Conservation (phyloP, 768 basidiomycete genomes). For the Hemileccinum rubropunctum region DNA sequence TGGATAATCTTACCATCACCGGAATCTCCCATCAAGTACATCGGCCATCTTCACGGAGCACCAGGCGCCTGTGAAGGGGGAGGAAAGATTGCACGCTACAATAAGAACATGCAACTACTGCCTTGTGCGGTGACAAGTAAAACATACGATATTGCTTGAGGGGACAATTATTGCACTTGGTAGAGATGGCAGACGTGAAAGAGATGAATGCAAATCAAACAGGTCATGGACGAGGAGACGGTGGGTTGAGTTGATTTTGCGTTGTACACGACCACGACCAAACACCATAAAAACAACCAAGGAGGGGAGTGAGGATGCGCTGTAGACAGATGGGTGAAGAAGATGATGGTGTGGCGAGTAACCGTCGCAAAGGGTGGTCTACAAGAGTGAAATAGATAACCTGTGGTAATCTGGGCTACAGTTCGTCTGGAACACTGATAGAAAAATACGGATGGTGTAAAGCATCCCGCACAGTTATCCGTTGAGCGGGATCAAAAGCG, state of each 20-base stretch:
- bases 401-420: constrained; percentile 43
- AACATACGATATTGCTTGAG: constrained; percentile 33
- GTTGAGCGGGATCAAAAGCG: constrained; percentile 84
- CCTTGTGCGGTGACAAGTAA: constrained; percentile 18
- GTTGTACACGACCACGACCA: constrained; percentile 37
- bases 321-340: constrained; percentile 25
- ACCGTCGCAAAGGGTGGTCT: constrained; percentile 30
- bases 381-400: constrained; percentile 35
- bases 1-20: constrained; percentile 12
- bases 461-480: constrained; percentile 86
- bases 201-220: constrained; percentile 26
- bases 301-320: constrained; percentile 17
- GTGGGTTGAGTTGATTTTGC: constrained; percentile 28
- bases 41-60: constrained; percentile 8
- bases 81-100: constrained; percentile 20
- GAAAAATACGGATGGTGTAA: constrained; percentile 86
- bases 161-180: constrained; percentile 31
- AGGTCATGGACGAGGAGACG: constrained; percentile 25
- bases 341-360: constrained; percentile 20
- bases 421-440: constrained; percentile 62
- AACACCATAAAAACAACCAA: constrained; percentile 38
- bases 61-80: constrained; percentile 9
- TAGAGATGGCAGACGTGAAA: constrained; percentile 20
- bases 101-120: constrained; percentile 14
- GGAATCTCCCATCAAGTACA: not conserved